Conservation (phyloP, 352 stramenopile genomes). For the Globisporangium camurandrum region DNA sequence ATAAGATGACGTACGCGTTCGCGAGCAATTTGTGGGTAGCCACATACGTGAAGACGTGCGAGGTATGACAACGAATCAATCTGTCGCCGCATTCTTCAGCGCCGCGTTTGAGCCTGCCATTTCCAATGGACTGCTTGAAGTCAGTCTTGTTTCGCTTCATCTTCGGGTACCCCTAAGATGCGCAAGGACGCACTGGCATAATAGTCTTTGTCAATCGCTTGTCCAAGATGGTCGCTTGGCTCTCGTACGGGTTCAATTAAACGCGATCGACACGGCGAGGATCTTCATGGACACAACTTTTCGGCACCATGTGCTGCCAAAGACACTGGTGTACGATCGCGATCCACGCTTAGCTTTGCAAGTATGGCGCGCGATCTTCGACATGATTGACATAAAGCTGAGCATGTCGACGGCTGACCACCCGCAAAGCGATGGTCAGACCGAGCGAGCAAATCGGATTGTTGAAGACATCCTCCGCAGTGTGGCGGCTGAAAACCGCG, state of each 20-base stretch:
- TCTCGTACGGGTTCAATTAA: no score
- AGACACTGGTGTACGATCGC: background rate
- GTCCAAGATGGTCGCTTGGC: background rate
- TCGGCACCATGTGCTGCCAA: background rate
- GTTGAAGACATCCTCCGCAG: no score
- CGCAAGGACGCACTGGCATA: background rate
- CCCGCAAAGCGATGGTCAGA: background rate
- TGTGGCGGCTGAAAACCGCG: no score
- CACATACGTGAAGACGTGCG: no score
- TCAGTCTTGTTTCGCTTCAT: background rate
- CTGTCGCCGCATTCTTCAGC: background rate
- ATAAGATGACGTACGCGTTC: background rate
- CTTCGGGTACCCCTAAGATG: background rate
- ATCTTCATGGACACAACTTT: background rate
- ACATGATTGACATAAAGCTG: background rate
- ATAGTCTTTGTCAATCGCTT: background rate
- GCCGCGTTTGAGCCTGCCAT: background rate
- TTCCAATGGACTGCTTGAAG: background rate
- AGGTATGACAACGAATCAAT: background rate
- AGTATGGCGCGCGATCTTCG: background rate
- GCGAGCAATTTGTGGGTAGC: no score
- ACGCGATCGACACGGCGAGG: no score
- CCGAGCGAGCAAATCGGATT: background rate
- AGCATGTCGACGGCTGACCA: background rate
- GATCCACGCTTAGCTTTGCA: background rate